Evolutionary conservation across 768 basidiomycete species (phyloP).

Genomic region (Leccinum subtestaceum): DNA sequence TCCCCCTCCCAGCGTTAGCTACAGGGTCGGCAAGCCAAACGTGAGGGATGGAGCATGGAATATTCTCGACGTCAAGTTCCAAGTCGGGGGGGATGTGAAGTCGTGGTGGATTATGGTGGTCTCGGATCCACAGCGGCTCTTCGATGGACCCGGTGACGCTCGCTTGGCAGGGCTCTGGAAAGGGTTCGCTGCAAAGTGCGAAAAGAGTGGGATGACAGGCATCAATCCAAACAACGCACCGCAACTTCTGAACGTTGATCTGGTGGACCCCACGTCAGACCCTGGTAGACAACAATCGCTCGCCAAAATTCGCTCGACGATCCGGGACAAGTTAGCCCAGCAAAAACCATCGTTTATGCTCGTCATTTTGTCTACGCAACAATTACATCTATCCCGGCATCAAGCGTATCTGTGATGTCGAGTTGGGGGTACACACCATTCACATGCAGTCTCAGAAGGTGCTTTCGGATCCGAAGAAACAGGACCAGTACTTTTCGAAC

Average conservation of each 20-base stretch:
- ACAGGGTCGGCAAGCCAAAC: slow-evolving; percentile 43
- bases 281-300: slow-evolving; percentile 40
- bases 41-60: slow-evolving; percentile 74
- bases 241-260: slow-evolving; percentile 31
- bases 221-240: slow-evolving; percentile 43
- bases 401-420: slow-evolving; percentile 73
- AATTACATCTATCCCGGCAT: slow-evolving; percentile 79
- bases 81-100: slow-evolving; percentile 45
- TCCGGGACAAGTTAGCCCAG: slow-evolving; percentile 33
- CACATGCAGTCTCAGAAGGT: too few species aligned
- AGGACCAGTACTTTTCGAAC: too few species aligned
- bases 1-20: slow-evolving; percentile 53
- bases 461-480: too few species aligned
- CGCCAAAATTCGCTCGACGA: slow-evolving; percentile 36
- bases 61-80: slow-evolving; percentile 68
- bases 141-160: slow-evolving; percentile 36
- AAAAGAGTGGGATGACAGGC: slow-evolving; percentile 60
- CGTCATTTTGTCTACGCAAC: slow-evolving; percentile 67
- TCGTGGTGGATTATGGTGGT: slow-evolving; percentile 71
- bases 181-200: slow-evolving; percentile 56
- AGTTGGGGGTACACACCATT: slow-evolving; percentile 65
- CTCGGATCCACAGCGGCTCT: slow-evolving; percentile 41
- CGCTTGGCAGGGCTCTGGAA: slow-evolving; percentile 42
- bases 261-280: slow-evolving; percentile 22
- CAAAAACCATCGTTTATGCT: slow-evolving; percentile 60